These are phyloP conservation scores for Penicillium rolfsii DNA, from an alignment of 2,329 filamentous ascomycete genomes.

Conservation along the genomic window DNA sequence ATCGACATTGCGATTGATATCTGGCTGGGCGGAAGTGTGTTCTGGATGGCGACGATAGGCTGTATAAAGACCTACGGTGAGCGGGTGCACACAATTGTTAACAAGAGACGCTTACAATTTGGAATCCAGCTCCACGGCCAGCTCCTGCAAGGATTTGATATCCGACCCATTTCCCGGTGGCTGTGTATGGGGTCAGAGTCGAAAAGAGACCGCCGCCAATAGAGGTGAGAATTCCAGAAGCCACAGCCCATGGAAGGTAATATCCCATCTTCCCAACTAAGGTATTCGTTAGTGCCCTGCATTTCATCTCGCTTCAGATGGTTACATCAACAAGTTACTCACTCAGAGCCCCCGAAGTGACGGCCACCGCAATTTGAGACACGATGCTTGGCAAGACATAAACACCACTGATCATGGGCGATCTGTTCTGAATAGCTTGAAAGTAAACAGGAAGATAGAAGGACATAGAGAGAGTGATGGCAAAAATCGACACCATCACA, in stretches of 20 bases:
- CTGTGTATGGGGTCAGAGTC: conserved; percentile 44
- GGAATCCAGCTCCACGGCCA: conserved; percentile 43
- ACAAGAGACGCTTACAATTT: conserved; percentile 24
- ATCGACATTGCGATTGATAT: conserved; percentile 48
- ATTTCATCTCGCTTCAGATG: too few species aligned
- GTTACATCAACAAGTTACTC: neutral
- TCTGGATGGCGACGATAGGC: conserved; percentile 48
- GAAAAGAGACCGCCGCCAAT: conserved; percentile 49
- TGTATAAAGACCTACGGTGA: conserved; percentile 21
- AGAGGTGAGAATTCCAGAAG: conserved; percentile 23
- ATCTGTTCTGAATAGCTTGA: conserved; percentile 44
- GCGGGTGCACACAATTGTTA: neutral
- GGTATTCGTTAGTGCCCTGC: conserved; percentile 4
- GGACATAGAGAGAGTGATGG: conserved; percentile 9
- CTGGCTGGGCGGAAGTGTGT: conserved; percentile 38
- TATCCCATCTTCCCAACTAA: conserved; percentile 38
- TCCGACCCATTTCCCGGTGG: conserved; percentile 50
- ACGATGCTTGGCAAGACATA: conserved; percentile 36
- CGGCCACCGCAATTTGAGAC: conserved; percentile 36
- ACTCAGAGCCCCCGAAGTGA: conserved; percentile 40
- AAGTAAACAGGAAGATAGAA: conserved; percentile 49
- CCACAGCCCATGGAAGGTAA: conserved; percentile 37
- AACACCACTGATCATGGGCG: conserved; percentile 32
- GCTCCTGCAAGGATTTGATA: conserved; percentile 53
- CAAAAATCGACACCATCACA: conserved; percentile 17